These are phyloP conservation scores for Cytospora mali DNA, from an alignment of 2,329 filamentous ascomycete species.

Conservation along the genomic window DNA sequence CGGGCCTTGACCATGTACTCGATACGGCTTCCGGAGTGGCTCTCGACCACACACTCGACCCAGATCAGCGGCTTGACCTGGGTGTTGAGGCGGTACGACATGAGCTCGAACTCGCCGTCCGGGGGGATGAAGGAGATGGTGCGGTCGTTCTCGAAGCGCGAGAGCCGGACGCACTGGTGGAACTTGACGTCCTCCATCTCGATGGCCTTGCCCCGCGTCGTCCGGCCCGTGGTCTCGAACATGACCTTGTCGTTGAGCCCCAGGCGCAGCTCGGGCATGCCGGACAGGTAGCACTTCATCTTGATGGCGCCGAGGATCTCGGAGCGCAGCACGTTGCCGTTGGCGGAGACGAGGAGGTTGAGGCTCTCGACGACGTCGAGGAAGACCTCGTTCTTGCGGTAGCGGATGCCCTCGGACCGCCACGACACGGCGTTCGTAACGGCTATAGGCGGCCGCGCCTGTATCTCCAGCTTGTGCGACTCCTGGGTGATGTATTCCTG, in stretches of 20 bases:
- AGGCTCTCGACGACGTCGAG: conserved; percentile 95
- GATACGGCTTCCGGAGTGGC: conserved; percentile 90
- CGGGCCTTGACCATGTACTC: conserved; percentile 99
- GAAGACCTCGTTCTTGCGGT: conserved; percentile 99
- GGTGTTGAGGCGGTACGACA: conserved; percentile 98
- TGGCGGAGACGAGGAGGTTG: conserved; percentile 91
- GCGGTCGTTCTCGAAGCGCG: conserved; percentile 95
- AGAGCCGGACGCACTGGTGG: conserved; percentile 95
- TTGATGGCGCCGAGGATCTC: conserved; percentile 97
- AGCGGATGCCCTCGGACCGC: conserved; percentile 96
- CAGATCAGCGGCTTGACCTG: conserved; percentile 98
- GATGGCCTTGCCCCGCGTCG: conserved; percentile 92
- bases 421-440: conserved; percentile 98
- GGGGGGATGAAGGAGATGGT: conserved; percentile 99
- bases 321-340: conserved; percentile 91
- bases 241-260: conserved; percentile 99
- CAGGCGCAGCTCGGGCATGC: conserved; percentile 93
- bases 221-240: conserved; percentile 96
- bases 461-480: conserved; percentile 96
- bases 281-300: conserved; percentile 99
- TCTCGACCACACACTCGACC: conserved; percentile 98
- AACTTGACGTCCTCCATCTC: conserved; percentile 99
- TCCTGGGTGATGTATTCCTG: conserved; percentile 99
- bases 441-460: conserved; percentile 93
- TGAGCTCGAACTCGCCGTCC: conserved; percentile 97